Evolutionary conservation across 2,329 filamentous ascomycete species (phyloP), one percentile per base, ranked within the genome.

Genomic region (Myrmaecium sp.): DNA sequence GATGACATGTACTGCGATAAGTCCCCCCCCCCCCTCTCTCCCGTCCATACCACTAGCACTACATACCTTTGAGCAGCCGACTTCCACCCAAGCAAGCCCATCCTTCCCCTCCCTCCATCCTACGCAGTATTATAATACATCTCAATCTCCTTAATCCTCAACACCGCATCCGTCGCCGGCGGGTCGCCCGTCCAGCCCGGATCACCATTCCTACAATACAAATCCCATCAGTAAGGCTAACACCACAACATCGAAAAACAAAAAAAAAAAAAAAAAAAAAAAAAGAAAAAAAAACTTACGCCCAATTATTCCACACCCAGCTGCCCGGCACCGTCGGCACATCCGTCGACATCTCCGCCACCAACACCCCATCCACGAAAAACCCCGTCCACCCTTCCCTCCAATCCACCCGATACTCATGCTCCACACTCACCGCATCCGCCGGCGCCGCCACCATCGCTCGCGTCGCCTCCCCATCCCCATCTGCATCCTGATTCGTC

Each of bases 401-500:
- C 22, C 22, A 24, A 14, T 24, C 22, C 8, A 24, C 13, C 8
- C 22, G 22, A 14, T 24, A 24, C 22, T 24, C 22, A 24, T 24
- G 22, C 22, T 9, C 8, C 13, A 12, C 22, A 8, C 8, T 9
- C 8, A 8, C 13, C 8, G 12, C 12, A 14, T 24, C 22, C 8
- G 22, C 8, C 13, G 22, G 22, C 8, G 8, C 13, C 12, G 22
- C 8, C 11, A 11, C 18, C 8, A 8, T 20, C 8, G 8, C 11
- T 12, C 22, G 8, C 8, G 22, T 24, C 8, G 8, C 8, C 8
- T 24, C 9, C 12, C 8, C 13, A 14, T 9, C 13, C 8, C 13
- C 9, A 12, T 24, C 12, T 8, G 8, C 8, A 12, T 24, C 22
- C 13, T 24, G 22, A 13, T 24, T 24, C 8, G 22, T 24, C 8